These are phyloP conservation scores for Emericellopsis cladophorae DNA, from an alignment of 2,329 filamentous ascomycete species.

Conservation along the genomic window DNA sequence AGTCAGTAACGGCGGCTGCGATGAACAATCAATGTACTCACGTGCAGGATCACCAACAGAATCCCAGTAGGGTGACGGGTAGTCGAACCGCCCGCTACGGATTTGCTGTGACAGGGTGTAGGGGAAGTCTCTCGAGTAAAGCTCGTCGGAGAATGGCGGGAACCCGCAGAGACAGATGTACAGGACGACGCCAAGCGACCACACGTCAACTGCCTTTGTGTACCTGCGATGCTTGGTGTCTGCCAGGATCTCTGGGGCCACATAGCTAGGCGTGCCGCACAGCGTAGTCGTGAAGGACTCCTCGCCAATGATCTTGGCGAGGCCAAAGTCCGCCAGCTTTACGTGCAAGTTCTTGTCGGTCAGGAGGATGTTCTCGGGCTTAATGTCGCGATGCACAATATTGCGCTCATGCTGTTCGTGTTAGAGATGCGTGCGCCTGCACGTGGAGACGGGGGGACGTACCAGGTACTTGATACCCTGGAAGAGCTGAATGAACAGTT, in stretches of 20 bases:
- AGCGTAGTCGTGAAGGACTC: constrained; percentile 95
- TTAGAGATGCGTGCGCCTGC: constrained; percentile 1
- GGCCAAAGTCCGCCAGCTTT: constrained; percentile 90
- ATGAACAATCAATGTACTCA: constrained; percentile 19
- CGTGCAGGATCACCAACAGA: constrained; percentile 52
- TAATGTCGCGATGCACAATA: constrained; percentile 95
- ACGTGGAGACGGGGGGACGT: constrained; percentile 19
- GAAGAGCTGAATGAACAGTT: constrained; percentile 83
- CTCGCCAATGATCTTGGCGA: constrained; percentile 97
- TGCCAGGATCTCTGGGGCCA: constrained; percentile 88
- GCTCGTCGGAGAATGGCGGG: constrained; percentile 91
- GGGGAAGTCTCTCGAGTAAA: constrained; percentile 69
- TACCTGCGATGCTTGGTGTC: constrained; percentile 75
- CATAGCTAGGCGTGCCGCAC: constrained; percentile 93
- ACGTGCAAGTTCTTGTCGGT: constrained; percentile 74
- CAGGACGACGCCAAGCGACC: constrained; percentile 93
- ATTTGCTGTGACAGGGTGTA: constrained; percentile 85
- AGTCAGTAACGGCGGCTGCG: no score
- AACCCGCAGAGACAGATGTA: constrained; percentile 97
- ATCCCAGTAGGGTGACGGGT: constrained; percentile 86
- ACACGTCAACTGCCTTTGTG: constrained; percentile 88
- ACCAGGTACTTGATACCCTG: constrained; percentile 92
- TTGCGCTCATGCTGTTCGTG: constrained; percentile 73
- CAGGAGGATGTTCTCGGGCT: constrained; percentile 90
- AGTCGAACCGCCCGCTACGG: constrained; percentile 78